These are phyloP conservation scores for Heimioporus retisporus DNA, from an alignment of 1,284 basidiomycete genomes.

Conservation along the genomic window DNA sequence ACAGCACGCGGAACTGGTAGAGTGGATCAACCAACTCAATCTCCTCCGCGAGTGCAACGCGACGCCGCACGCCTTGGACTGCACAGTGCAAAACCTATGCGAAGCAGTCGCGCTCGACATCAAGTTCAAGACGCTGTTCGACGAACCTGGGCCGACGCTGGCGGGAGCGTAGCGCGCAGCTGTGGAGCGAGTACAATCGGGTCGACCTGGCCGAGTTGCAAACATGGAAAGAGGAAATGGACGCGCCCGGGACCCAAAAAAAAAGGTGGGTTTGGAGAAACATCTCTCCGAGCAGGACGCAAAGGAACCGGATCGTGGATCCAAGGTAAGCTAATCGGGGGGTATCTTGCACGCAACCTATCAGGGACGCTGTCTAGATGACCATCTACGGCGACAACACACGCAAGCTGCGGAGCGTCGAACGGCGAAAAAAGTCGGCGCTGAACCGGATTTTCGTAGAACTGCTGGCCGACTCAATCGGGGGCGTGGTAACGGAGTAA, in stretches of 20 bases:
- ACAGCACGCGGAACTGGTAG: slow-evolving; percentile 88
- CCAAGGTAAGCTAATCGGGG: slow-evolving; percentile 40
- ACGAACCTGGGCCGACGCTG: slow-evolving; percentile 83
- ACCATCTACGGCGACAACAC: slow-evolving; percentile 47
- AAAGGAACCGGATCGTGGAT: slow-evolving; percentile 50
- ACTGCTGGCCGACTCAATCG: slow-evolving; percentile 46
- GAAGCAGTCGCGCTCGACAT: slow-evolving; percentile 73
- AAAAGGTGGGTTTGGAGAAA: slow-evolving; percentile 54
- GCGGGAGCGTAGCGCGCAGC: slow-evolving; percentile 86
- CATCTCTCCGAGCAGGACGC: slow-evolving; percentile 51
- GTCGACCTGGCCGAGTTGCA: slow-evolving; percentile 92
- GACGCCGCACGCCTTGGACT: slow-evolving; percentile 84
- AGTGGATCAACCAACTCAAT: slow-evolving; percentile 90
- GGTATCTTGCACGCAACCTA: neutral
- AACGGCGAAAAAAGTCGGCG: slow-evolving; percentile 50
- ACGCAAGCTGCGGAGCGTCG: slow-evolving; percentile 37
- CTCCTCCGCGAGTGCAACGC: slow-evolving; percentile 91
- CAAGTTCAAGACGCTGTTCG: slow-evolving; percentile 67
- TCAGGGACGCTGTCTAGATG: slow-evolving; percentile 28
- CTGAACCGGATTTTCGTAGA: slow-evolving; percentile 47
- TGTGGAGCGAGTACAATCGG: slow-evolving; percentile 91
- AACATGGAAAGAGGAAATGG: slow-evolving; percentile 79
- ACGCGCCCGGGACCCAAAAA: slow-evolving; percentile 60
- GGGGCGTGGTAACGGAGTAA: slow-evolving; percentile 46
- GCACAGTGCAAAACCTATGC: slow-evolving; percentile 73